Conservation (phyloP, 2,329 filamentous ascomycete species). For the Penicillium sclerotiorum region DNA sequence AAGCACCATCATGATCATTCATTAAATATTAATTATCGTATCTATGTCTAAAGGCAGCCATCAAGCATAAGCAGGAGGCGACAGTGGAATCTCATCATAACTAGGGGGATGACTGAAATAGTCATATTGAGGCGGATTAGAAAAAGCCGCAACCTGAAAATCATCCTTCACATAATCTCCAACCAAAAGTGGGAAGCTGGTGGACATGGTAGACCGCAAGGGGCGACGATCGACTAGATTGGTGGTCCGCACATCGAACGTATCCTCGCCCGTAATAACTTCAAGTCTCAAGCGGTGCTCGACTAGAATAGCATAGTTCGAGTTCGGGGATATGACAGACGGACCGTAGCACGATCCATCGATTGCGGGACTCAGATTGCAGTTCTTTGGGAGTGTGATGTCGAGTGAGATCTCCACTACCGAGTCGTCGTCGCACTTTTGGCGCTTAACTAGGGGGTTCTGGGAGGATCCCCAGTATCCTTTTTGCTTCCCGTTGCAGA, state of each 20-base stretch:
- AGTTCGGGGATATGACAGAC: neutral
- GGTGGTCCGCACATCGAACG: slow-evolving; percentile 6
- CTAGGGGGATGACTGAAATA: slow-evolving; percentile 12
- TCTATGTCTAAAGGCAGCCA: too few relatives aligned
- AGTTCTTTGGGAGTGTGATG: slow-evolving; percentile 4
- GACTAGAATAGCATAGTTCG: slow-evolving; percentile 1
- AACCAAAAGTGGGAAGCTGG: slow-evolving; percentile 13
- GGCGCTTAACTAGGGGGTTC: slow-evolving; percentile 3
- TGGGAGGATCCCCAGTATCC: slow-evolving; percentile 15
- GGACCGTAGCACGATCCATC: slow-evolving; percentile 3
- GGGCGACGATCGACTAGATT: slow-evolving; percentile 16
- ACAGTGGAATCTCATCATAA: slow-evolving; percentile 13
- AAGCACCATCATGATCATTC: too few relatives aligned
- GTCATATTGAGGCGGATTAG: too few relatives aligned
- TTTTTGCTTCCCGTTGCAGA: slow-evolving; percentile 10
- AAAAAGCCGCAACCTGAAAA: slow-evolving; percentile 2
- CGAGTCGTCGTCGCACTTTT: slow-evolving; percentile 5
- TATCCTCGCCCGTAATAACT: slow-evolving; percentile 14
- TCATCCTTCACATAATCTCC: neutral
- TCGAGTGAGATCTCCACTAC: slow-evolving; percentile 9
- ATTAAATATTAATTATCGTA: too few relatives aligned
- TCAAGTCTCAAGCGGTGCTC: slow-evolving; percentile 17
- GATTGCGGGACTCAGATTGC: slow-evolving; percentile 1
- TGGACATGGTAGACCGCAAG: slow-evolving; percentile 4
- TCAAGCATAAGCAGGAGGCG: too few relatives aligned